A percentile compares a stretch with the other conserved stretches of the same genome.
Evolutionary conservation across 208 protist species (phyloP).

Genomic region (Blastocrithidia nonstop): DNA sequence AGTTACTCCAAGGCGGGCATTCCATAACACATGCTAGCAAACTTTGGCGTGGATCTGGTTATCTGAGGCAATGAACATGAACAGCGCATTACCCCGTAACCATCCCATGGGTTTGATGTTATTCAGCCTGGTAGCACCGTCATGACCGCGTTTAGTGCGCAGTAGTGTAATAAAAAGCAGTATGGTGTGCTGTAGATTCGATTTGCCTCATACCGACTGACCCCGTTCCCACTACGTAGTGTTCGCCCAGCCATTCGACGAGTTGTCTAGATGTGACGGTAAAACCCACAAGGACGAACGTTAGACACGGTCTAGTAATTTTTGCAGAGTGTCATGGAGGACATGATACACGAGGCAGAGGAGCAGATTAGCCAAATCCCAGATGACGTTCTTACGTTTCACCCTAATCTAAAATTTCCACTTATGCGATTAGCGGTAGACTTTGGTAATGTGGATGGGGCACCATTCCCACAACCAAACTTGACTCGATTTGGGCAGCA

Average conservation of each 20-base stretch:
- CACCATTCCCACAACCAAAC: slow-evolving; percentile 75
- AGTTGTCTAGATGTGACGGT: slow-evolving; percentile 53
- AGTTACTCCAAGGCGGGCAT: slow-evolving; percentile 77
- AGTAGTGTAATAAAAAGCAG: slow-evolving; percentile 92
- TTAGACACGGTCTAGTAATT: slow-evolving; percentile 78
- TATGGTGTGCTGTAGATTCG: slow-evolving; percentile 79
- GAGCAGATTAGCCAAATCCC: slow-evolving; percentile 47
- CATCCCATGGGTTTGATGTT: slow-evolving; percentile 81
- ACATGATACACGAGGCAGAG: slow-evolving; percentile 73
- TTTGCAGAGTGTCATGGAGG: slow-evolving; percentile 44
- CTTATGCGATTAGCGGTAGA: slow-evolving; percentile 72
- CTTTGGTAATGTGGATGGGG: slow-evolving; percentile 49
- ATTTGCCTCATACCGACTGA: slow-evolving; percentile 69
- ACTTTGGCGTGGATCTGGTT: slow-evolving; percentile 91
- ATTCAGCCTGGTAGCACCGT: slow-evolving; percentile 96
- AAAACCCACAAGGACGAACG: slow-evolving; percentile 34
- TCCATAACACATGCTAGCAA: slow-evolving; percentile 84
- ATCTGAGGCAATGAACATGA: slow-evolving; percentile 99
- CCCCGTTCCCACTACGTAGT: slow-evolving; percentile 74
- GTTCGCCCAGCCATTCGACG: slow-evolving; percentile 88
- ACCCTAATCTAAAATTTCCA: slow-evolving; percentile 74
- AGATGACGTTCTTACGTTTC: slow-evolving; percentile 55
- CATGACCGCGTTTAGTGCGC: slow-evolving; percentile 86
- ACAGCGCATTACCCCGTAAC: slow-evolving; percentile 86
- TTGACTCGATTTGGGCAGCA: slow-evolving; percentile 80